Evolutionary conservation across 352 stramenopile genomes (phyloP).

Genomic region (Pythium myriotylum): DNA sequence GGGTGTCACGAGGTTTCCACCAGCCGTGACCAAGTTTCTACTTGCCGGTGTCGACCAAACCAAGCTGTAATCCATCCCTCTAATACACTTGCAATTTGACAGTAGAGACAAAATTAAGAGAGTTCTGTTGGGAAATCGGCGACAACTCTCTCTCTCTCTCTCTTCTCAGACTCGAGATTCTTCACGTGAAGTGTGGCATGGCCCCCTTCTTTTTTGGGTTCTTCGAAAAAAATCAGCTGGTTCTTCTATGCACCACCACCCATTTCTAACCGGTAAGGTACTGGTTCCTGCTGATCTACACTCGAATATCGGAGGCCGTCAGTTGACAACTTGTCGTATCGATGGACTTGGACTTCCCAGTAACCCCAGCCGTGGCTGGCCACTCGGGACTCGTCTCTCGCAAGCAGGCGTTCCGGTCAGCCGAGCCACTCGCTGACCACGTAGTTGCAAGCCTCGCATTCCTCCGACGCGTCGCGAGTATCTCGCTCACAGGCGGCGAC

Average conservation of each 20-base stretch:
- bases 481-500: conserved; percentile 4
- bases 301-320: no score
- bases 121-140: no score
- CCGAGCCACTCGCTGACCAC: conserved; percentile 7
- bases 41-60: conserved; percentile 1
- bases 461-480: not conserved
- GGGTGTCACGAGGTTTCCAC: not conserved
- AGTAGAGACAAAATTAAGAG: no score
- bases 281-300: no score
- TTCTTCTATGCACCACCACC: not conserved
- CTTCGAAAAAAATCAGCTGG: not conserved
- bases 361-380: no score
- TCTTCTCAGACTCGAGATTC: no score
- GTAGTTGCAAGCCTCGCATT: conserved; percentile 1
- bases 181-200: no score
- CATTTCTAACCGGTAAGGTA: no score
- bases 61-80: not conserved
- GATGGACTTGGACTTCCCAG: no score
- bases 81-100: not conserved
- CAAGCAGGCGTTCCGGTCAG: conserved; percentile 1
- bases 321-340: no score
- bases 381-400: not conserved
- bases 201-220: no score
- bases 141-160: no score
- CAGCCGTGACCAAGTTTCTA: not conserved